Conservation (phyloP, 345 rosid genomes). For the Pistacia vera region DNA sequence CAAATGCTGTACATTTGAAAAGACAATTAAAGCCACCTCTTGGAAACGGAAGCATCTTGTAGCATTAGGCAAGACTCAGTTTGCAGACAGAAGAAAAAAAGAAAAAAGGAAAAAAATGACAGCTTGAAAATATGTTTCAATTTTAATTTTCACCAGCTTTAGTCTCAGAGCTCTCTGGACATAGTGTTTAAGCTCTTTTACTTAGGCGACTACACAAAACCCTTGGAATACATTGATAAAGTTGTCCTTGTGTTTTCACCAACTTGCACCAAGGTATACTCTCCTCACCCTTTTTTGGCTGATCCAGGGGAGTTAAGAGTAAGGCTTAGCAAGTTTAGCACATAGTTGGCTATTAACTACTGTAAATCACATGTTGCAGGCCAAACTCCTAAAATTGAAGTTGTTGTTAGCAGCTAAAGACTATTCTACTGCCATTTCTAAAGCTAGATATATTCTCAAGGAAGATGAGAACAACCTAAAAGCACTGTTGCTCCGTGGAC, state of each 20-base stretch:
- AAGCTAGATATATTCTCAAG: conserved; percentile 79
- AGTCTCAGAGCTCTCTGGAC: conserved; percentile 85
- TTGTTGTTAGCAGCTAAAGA: conserved; percentile 70
- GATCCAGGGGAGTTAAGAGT: not conserved
- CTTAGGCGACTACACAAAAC: conserved; percentile 68
- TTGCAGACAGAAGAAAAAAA: not conserved
- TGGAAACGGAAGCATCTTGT: not conserved
- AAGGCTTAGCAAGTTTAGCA: conserved; percentile 9
- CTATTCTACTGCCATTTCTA: conserved; percentile 80
- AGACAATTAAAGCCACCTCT: not conserved
- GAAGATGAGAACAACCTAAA: conserved; percentile 88
- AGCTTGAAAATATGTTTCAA: not conserved
- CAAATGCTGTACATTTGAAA: not conserved
- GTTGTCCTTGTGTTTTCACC: conserved; percentile 96
- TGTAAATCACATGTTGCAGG: conserved; percentile 45
- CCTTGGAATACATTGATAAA: conserved; percentile 82
- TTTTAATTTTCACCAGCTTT: conserved; percentile 23
- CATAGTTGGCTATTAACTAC: conserved; percentile 8
- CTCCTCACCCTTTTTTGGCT: not conserved
- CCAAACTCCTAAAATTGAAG: conserved; percentile 78
- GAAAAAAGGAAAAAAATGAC: not conserved
- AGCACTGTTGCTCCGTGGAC: conserved; percentile 92
- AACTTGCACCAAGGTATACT: conserved; percentile 75
- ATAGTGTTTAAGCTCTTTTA: conserved; percentile 63
- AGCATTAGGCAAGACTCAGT: not conserved